phyloP scores from a whole-genome alignment of 1,139 yeast species.

The Yamadazyma siamensis region DNA sequence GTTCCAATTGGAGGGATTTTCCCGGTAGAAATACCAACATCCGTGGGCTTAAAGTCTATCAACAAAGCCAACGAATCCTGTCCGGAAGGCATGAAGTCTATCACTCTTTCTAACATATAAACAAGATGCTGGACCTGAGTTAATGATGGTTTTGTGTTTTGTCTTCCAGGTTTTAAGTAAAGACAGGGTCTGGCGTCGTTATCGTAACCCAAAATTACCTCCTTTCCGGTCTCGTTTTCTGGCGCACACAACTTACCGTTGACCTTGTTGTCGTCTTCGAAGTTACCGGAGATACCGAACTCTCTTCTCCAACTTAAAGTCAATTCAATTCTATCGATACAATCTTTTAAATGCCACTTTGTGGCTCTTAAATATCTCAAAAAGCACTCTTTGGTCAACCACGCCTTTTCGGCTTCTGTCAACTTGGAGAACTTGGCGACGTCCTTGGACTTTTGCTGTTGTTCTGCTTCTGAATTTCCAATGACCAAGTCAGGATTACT shows the following conservation, averaged over 20 bases:
- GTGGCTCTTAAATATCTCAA: conserved; percentile 47
- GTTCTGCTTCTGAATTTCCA: conserved; percentile 39
- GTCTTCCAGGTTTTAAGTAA: conserved; percentile 48
- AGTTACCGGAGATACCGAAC: conserved; percentile 34
- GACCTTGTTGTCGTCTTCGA: conserved; percentile 31
- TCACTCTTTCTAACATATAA: conserved; percentile 47
- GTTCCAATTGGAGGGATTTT: conserved; percentile 83
- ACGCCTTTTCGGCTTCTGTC: conserved; percentile 34
- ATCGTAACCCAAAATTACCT: conserved; percentile 45
- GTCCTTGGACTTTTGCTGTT: conserved; percentile 18
- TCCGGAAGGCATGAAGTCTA: conserved; percentile 49
- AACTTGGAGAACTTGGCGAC: conserved; percentile 17
- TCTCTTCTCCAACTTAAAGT: conserved; percentile 49
- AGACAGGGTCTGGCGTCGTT: conserved; percentile 47
- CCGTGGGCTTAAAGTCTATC: conserved; percentile 46
- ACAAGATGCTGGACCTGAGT: conserved; percentile 49
- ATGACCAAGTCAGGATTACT: conserved; percentile 39
- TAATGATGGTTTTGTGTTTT: conserved; percentile 42
- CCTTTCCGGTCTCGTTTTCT: conserved; percentile 48
- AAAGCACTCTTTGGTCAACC: conserved; percentile 49
- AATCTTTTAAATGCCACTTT: conserved; percentile 40
- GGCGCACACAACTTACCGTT: conserved; percentile 29
- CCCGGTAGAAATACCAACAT: conserved; percentile 49
- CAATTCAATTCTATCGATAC: conserved; percentile 39
- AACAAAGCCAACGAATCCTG: conserved; percentile 47